Evolutionary conservation across 2,329 filamentous ascomycete species (phyloP), one percentile per base, ranked within the genome.

Genomic region (Ambrosiella xylebori): DNA sequence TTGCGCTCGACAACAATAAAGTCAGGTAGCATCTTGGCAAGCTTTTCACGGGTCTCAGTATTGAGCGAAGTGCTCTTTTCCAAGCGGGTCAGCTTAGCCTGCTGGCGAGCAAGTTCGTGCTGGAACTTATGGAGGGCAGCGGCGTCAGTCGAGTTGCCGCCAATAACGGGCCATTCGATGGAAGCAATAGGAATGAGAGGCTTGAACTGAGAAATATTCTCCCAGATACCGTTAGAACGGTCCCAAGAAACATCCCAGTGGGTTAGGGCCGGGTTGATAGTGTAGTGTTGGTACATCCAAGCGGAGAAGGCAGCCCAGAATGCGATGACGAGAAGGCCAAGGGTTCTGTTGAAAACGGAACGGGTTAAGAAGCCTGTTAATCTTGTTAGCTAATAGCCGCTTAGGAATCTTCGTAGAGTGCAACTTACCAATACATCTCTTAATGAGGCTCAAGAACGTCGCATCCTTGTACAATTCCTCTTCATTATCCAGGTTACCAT

Each of bases 1-100:
- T 76, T 70, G 7, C 74, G 71, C 12, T 75, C 72, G 62, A 85
- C 74, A 60, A 78, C 75, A 3, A 87, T 70, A 8, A 76, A 63
- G 11, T 75, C 71, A 0, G 84, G 84, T 2, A 87, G 67, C 3
- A 76, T 68, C 0, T 69, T 63, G 52, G 76, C 65, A 2, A 85
- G 65, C 39, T 72, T 71, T 12, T 71, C 63, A 4, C 76, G 63
- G 0, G 72, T 68, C 1, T 64, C 65, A 0, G 45, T 56, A 15
- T 58, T 56, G 11, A 61, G 41, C 45, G 59, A 58, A 17, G 38
- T 37, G 13, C 47, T 61, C 12, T 51, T 54, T 39, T 61, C 53
- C 4, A 61, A 35, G 15, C 12, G 15, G 19, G 45, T 54, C 7
- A 61, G 56, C 1, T n/a, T 44, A 7, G 49, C 56, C 45, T 58